phyloP scores from a whole-genome alignment of 139 green algal genomes.

The Limnomonas spitsbergensis region DNA sequence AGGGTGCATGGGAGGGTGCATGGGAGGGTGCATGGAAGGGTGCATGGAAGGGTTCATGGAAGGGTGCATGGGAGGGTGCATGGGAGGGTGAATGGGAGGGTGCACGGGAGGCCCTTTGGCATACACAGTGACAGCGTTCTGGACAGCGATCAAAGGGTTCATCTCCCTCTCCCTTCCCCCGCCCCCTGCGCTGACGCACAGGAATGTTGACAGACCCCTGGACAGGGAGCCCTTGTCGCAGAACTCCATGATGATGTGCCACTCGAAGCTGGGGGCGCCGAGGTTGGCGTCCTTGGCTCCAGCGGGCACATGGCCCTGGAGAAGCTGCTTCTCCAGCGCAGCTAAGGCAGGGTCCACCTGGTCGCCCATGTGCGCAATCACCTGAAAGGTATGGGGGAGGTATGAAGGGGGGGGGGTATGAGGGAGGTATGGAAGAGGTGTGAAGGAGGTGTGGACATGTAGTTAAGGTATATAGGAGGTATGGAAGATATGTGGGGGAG shows the following conservation, averaged over 20 bases:
- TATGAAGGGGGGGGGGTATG: not conserved
- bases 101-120: no score
- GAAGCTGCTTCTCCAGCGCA: conserved; percentile 33
- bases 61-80: no score
- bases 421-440: no score
- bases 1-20: no score
- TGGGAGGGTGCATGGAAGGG: no score
- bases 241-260: conserved; percentile 62
- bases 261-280: conserved; percentile 35
- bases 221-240: conserved; percentile 48
- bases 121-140: no score
- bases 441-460: not conserved
- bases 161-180: not conserved
- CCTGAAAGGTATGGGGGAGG: conserved; percentile 17
- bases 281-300: not conserved
- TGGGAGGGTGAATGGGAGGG: no score
- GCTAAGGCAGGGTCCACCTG: conserved; percentile 36
- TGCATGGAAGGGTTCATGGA: no score
- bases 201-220: conserved; percentile 30
- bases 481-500: no score
- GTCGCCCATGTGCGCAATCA: conserved; percentile 37
- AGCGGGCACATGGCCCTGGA: not conserved
- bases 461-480: no score
- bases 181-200: conserved; percentile 6
- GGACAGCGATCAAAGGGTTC: no score